A percentile compares a stretch with the other conserved stretches of the same genome.
phyloP scores from a whole-genome alignment of 176 grass and related monocot species.

The Elymus sibiricus region DNA sequence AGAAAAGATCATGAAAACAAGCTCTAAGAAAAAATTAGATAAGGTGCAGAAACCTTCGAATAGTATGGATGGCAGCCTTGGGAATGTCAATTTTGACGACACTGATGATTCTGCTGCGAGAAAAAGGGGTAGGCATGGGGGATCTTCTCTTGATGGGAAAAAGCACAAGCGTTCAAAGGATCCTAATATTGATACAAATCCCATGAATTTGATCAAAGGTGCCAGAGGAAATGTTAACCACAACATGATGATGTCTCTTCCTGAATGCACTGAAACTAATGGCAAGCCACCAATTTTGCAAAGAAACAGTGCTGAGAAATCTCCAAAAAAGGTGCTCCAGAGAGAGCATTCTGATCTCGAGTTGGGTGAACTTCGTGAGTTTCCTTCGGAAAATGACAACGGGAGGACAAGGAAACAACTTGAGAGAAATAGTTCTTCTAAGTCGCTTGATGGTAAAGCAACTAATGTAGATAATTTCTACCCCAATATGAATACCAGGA shows the following conservation, averaged over 20 bases:
- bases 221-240: slow-evolving; percentile 27
- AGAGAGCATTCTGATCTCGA: slow-evolving; percentile 94
- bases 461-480: slow-evolving; percentile 36
- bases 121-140: slow-evolving; percentile 33
- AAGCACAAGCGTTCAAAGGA: slow-evolving; percentile 45
- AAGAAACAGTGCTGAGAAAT: slow-evolving; percentile 52
- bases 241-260: slow-evolving; percentile 30
- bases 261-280: slow-evolving; percentile 50
- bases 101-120: slow-evolving; percentile 44
- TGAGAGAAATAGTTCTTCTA: slow-evolving; percentile 86
- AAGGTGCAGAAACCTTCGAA: slow-evolving; percentile 45
- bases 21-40: slow-evolving; percentile 51
- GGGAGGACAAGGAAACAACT: slow-evolving; percentile 56
- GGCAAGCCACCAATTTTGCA: slow-evolving; percentile 33
- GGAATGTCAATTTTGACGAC: slow-evolving; percentile 37
- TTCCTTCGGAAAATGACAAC: slow-evolving; percentile 52
- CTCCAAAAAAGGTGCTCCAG: slow-evolving; percentile 49
- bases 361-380: slow-evolving; percentile 83
- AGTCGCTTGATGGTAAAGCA: slow-evolving; percentile 58
- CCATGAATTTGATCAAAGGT: slow-evolving; percentile 40
- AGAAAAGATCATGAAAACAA: slow-evolving; percentile 41
- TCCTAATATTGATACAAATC: slow-evolving; percentile 36
- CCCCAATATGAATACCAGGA: slow-evolving; percentile 44
- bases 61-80: slow-evolving; percentile 42
- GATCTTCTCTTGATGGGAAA: slow-evolving; percentile 50